These are phyloP conservation scores for Nannochloropsis gaditana DNA, from an alignment of 108 stramenopile species.

Conservation along the genomic window DNA sequence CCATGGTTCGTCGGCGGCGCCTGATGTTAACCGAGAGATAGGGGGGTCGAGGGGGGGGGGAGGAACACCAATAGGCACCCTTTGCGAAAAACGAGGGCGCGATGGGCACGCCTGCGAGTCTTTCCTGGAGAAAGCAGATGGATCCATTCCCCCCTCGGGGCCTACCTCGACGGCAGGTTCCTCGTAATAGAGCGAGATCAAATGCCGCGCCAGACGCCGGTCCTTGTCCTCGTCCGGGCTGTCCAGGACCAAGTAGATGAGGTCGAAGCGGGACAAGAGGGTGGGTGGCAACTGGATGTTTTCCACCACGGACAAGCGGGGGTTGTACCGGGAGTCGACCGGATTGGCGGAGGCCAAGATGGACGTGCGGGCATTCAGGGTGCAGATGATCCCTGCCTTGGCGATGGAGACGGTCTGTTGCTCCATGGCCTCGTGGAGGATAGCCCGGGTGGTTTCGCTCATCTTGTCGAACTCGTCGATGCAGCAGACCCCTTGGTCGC, in stretches of 20 bases:
- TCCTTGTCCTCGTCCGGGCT: constrained; percentile 75
- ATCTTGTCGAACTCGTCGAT: constrained; percentile 97
- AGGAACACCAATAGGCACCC: neutral
- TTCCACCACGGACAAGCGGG: constrained; percentile 86
- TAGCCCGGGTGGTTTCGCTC: constrained; percentile 88
- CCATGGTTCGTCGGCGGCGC: no score
- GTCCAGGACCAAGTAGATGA: constrained; percentile 97
- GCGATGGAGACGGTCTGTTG: constrained; percentile 98
- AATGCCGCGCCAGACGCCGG: constrained; percentile 57
- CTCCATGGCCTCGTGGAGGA: constrained; percentile 99
- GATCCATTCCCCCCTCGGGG: neutral
- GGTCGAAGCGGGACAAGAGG: constrained; percentile 90
- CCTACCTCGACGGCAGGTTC: neutral
- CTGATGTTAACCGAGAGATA: neutral
- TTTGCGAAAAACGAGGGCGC: no score
- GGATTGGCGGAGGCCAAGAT: constrained; percentile 98
- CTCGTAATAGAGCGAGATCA: constrained; percentile 41
- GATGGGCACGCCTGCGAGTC: no score
- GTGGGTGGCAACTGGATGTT: constrained; percentile 98
- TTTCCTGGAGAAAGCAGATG: no score
- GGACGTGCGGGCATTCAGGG: constrained; percentile 91
- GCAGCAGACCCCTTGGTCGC: constrained; percentile 95
- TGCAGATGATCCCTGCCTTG: constrained; percentile 97
- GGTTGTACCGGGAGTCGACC: constrained; percentile 94
- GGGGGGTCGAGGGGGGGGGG: neutral